These are phyloP conservation scores for Begonia peltatifolia DNA, from an alignment of 306 rosid genomes.

Conservation along the genomic window DNA sequence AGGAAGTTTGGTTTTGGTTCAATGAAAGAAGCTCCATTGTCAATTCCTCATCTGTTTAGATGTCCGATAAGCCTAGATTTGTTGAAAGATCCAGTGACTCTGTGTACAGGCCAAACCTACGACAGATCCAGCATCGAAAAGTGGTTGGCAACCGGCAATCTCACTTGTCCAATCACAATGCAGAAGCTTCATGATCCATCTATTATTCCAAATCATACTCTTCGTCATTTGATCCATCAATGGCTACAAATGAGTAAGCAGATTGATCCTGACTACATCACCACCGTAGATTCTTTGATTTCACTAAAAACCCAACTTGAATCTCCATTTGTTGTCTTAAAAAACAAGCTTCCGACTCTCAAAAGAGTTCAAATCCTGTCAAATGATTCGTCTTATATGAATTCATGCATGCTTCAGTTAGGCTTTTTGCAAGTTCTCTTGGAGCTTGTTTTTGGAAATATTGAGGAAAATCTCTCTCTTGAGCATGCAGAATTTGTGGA, in stretches of 20 bases:
- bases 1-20: too few relatives aligned
- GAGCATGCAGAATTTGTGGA: constrained; percentile 25
- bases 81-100: constrained; percentile 73
- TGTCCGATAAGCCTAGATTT: constrained; percentile 81
- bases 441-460: constrained; percentile 31
- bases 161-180: constrained; percentile 94
- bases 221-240: constrained; percentile 55
- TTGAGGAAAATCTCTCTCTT: constrained; percentile 5
- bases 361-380: constrained; percentile 22
- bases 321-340: constrained; percentile 24
- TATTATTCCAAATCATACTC: constrained; percentile 70
- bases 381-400: constrained; percentile 27
- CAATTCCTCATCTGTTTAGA: constrained; percentile 57
- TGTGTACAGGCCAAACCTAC: constrained; percentile 81
- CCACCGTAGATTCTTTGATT: constrained; percentile 27
- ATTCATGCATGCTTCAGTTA: constrained; percentile 39
- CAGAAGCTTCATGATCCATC: constrained; percentile 66
- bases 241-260: constrained; percentile 47
- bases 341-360: constrained; percentile 38
- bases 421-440: constrained; percentile 58
- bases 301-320: constrained; percentile 32
- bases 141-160: constrained; percentile 67
- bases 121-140: constrained; percentile 66
- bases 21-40: constrained; percentile 33
- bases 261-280: constrained; percentile 22